Evolutionary conservation across 2,329 filamentous ascomycete genomes (phyloP).

Genomic region (Neoarthrinium moseri): DNA sequence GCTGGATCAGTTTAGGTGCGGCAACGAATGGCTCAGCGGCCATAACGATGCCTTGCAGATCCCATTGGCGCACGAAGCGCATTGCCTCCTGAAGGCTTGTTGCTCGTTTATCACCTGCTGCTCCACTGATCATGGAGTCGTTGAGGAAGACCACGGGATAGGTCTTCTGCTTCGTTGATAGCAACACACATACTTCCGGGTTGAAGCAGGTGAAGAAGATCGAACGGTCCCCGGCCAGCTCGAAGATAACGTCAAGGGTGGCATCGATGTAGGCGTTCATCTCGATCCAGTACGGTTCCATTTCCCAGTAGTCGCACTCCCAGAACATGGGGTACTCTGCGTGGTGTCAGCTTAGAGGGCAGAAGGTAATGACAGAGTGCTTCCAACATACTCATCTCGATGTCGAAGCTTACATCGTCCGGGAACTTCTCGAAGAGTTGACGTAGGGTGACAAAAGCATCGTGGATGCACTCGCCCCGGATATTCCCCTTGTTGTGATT

Average conservation of each 20-base stretch:
- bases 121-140: conserved; percentile 12
- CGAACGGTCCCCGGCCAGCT: conserved; percentile 1
- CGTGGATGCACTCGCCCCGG: conserved; percentile 9
- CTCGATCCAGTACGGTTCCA: conserved; percentile 9
- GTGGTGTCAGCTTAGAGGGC: not conserved
- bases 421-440: conserved; percentile 8
- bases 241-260: conserved; percentile 2
- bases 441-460: conserved; percentile 3
- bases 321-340: conserved; percentile 9
- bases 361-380: no score
- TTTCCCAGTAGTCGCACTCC: conserved; percentile 7
- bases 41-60: conserved; percentile 6
- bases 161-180: conserved; percentile 4
- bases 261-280: conserved; percentile 9
- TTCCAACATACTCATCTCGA: conserved; percentile 5
- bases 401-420: conserved; percentile 7
- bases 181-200: conserved; percentile 4
- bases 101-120: conserved; percentile 1
- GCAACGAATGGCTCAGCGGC: conserved; percentile 9
- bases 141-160: conserved; percentile 8
- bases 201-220: conserved; percentile 11
- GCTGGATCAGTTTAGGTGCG: conserved; percentile 5
- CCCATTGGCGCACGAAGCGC: conserved; percentile 6
- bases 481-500: conserved; percentile 9
- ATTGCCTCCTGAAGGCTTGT: conserved; percentile 2